Conservation (phyloP, 345 rosid genomes). For the Cochlearia excelsa region DNA sequence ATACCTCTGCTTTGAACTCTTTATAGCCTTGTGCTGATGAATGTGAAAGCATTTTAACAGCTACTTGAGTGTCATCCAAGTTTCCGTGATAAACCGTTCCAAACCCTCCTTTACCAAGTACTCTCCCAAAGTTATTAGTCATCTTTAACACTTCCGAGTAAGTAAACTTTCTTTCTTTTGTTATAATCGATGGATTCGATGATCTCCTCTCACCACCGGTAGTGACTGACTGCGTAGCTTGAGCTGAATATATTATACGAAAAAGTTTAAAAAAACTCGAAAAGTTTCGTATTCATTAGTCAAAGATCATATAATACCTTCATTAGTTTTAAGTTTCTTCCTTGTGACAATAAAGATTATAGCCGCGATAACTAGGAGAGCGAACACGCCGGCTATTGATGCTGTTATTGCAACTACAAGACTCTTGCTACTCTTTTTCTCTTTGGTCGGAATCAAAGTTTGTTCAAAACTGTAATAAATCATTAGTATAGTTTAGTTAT, state of each 20-base stretch:
- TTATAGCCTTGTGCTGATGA: constrained; percentile 39
- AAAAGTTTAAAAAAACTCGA: neutral
- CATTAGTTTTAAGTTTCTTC: neutral
- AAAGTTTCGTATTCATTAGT: neutral
- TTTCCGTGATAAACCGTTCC: constrained; percentile 38
- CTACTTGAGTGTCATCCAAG: constrained; percentile 35
- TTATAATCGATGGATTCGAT: constrained; percentile 14
- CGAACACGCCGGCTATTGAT: constrained; percentile 13
- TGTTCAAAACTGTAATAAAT: too few relatives aligned
- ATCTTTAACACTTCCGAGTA: constrained; percentile 31
- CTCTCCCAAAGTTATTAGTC: constrained; percentile 36
- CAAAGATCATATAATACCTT: constrained; percentile 5
- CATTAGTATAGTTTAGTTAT: too few relatives aligned
- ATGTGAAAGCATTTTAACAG: constrained; percentile 40
- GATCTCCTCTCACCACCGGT: neutral
- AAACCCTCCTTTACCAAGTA: constrained; percentile 40
- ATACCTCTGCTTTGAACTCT: constrained; percentile 42
- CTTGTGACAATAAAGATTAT: constrained; percentile 1
- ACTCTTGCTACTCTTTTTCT: neutral
- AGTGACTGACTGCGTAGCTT: neutral
- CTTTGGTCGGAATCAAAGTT: too few relatives aligned
- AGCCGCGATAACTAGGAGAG: constrained; percentile 21
- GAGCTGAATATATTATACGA: neutral
- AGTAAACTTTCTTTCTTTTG: constrained; percentile 27
- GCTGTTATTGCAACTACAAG: constrained; percentile 8